Percentiles rank a stretch among this genome's conserved stretches.
Evolutionary conservation across 768 basidiomycete species (phyloP).

Genomic region (Termitomyces sp.): DNA sequence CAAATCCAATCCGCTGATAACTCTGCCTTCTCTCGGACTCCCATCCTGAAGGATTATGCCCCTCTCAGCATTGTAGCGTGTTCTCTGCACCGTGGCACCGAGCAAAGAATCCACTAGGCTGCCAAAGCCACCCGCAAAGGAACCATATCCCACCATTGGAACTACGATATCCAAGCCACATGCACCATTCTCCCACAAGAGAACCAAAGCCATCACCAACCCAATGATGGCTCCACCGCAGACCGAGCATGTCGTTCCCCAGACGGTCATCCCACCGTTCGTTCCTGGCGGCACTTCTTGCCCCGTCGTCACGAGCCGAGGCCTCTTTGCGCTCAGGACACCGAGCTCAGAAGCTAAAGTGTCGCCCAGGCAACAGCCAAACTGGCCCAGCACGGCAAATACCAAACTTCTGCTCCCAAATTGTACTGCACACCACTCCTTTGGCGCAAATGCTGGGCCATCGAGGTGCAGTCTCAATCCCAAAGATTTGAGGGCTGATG

Average conservation of each 20-base stretch:
- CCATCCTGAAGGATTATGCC: conserved; percentile 63
- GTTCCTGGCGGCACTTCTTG: conserved; percentile 80
- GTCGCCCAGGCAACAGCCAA: conserved; percentile 85
- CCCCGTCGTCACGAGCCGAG: conserved; percentile 76
- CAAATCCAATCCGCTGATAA: conserved; percentile 60
- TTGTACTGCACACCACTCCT: conserved; percentile 59
- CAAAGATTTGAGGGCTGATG: conserved; percentile 16
- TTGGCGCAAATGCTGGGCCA: conserved; percentile 28
- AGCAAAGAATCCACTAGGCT: conserved; percentile 84
- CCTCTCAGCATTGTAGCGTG: conserved; percentile 59
- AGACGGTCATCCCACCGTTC: conserved; percentile 78
- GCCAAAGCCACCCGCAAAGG: conserved; percentile 66
- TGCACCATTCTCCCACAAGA: conserved; percentile 56
- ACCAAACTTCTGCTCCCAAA: conserved; percentile 54
- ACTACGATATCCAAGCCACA: conserved; percentile 43
- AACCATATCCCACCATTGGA: conserved; percentile 53
- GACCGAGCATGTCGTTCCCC: conserved; percentile 70
- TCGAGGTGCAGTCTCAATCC: conserved; percentile 21
- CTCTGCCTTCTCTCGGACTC: conserved; percentile 19
- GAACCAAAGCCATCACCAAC: conserved; percentile 42
- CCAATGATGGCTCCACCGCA: conserved; percentile 75
- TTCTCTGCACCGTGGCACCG: conserved; percentile 82
- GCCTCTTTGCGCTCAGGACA: conserved; percentile 65
- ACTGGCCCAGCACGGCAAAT: conserved; percentile 72
- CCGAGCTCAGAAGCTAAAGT: conserved; percentile 93